Base-by-base conservation (phyloP, 345 rosid species). In the Euphorbia tirucalli region DNA sequence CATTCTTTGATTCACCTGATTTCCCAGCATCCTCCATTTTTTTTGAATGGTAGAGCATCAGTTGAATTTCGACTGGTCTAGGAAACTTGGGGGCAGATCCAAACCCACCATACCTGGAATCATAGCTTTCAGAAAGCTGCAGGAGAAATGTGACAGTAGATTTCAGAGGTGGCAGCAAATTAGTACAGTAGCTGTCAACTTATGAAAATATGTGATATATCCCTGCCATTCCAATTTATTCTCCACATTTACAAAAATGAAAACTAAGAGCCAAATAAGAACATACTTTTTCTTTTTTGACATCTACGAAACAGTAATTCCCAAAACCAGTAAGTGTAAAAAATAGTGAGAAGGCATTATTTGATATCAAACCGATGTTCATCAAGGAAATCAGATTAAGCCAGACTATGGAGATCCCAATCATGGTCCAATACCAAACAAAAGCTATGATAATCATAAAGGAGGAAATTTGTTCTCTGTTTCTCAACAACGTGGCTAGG, bases 21-120 rank as follows among this genome's bases (percentile, higher is more conserved):
- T 86, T 84, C 56, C 85, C 88, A 31, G 81, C 69, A 61, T 85
- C 92, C 75, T 90, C 89, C 76, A 91, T 63, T 73, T 80, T 91
- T 74, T 90, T 90, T 43, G 75, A 87, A 61, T 87, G 79, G 74
- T 89, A 90, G 72, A 91, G 95, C 95, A 91, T 94, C 79, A 92
- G 76, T 66, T 94, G 96, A 61, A 89, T 83, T 87, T 94, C 98
- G 28, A 94, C 98, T 43, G 98, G 98, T 69, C 97, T 85, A 7
- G 97, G 98, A 83, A 94, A 94, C 85, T 94, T 94, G 14, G 98
- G 97, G 14, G 96, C 93, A 70, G 92, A 85, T 78, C 98, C 98
- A 85, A 94, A 94, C 37, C 98, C 98, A 69, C 95, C 97, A 54
- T 56, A 87, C 74, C 65, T 61, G 3, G 92, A 79, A 77, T 94